Base-by-base conservation (phyloP, 805 yeast genomes). In the Saturnispora serradocipensis region DNA sequence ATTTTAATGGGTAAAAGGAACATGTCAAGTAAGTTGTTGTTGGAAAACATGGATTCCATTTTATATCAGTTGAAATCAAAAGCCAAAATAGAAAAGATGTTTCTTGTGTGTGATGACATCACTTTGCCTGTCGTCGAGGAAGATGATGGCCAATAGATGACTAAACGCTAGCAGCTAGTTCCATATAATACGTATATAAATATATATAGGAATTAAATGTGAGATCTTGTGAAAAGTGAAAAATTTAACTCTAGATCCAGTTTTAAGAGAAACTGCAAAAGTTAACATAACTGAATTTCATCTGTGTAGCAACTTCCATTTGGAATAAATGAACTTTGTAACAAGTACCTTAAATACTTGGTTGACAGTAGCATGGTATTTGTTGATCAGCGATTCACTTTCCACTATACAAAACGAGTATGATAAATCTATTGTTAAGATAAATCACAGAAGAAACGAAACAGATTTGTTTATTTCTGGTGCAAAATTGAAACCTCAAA, bases 1-100 rank as follows among this genome's bases (percentile, higher is more conserved):
- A 68, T 86, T 24, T 77, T 74, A 49, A 70, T 86, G 16, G 95
- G 93, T 2, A 72, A 71, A 48, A 64, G 78, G 2, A 73, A 72
- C 47, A 77, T 77, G 72, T 60, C 66, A 2, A 62, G 60, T 0
- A 63, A 67, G 0, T 66, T 76, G 27, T 54, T 84, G 6, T 59
- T 76, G n/a, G 72, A 70, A 36, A 85, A 85, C 61, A 66, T 80
- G 11, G 73, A 76, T 49, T 72, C 74, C 34, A 77, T 80, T 3
- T 53, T 82, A 25, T 59, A 66, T 28, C 81, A 76, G 59, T 66
- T 88, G 35, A 71, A 72, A 3, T 68, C 38, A 20, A 24, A 22
- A 8, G 16, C 30, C 7, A 47, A 32, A 24, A 49, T 49, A 13
- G 51, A 49, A 13, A 49, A 49, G 32, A 49, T 49, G 47, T 49